Evolutionary conservation across 257 asterid genomes (phyloP).

Genomic region (Galeopsis tetrahit): DNA sequence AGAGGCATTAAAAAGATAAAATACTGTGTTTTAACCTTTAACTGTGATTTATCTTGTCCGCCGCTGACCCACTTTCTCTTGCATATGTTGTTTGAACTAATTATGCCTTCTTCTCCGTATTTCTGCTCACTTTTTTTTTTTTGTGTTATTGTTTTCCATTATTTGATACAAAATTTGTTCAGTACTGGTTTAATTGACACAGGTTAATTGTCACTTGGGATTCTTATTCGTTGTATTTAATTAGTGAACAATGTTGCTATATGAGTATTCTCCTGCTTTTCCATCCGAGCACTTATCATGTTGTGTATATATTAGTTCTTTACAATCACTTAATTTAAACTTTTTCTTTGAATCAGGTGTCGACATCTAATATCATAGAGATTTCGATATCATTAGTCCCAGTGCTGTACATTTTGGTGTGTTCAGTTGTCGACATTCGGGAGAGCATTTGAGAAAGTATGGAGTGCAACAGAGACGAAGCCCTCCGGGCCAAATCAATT

Average conservation of each 20-base stretch:
- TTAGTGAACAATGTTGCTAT: slow-evolving; percentile 4
- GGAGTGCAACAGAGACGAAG: slow-evolving; percentile 22
- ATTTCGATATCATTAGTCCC: slow-evolving; percentile 23
- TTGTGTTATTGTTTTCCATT: not conserved
- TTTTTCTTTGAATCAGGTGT: slow-evolving; percentile 36
- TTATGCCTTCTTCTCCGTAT: slow-evolving; percentile 7
- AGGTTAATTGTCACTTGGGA: no score
- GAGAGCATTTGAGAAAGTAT: not conserved
- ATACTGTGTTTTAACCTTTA: not conserved
- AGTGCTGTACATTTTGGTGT: slow-evolving; percentile 13
- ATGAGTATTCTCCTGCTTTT: slow-evolving; percentile 10
- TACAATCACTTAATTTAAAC: not conserved
- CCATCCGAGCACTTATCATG: slow-evolving; percentile 7
- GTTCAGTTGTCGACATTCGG: slow-evolving; percentile 11
- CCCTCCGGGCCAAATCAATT: not conserved
- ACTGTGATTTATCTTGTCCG: not conserved
- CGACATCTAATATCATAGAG: slow-evolving; percentile 24
- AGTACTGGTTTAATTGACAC: not conserved
- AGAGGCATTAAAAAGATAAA: not conserved
- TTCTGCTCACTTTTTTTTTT: not conserved
- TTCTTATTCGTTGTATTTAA: no score
- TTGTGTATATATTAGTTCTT: slow-evolving; percentile 3
- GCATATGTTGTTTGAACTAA: slow-evolving; percentile 3
- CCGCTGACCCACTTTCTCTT: not conserved
- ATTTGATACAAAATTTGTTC: not conserved